A percentile compares a stretch with the other conserved stretches of the same genome.
phyloP scores from a whole-genome alignment of 2,329 filamentous ascomycete genomes.

The Amauroascus verrucosus region DNA sequence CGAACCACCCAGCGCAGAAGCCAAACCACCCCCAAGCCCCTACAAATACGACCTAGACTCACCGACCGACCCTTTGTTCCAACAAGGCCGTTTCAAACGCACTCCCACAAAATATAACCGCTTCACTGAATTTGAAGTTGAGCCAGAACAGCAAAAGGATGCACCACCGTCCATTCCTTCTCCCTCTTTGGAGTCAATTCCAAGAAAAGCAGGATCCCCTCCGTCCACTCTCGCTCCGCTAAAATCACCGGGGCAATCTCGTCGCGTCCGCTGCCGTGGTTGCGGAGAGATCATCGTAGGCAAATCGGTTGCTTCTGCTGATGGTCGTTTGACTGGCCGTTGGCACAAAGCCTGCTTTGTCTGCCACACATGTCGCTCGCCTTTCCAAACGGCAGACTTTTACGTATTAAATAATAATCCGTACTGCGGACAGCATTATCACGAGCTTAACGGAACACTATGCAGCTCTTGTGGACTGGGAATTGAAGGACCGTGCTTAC shows the following conservation, averaged over 20 bases:
- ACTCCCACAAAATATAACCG: slow-evolving; percentile 9
- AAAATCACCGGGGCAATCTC: slow-evolving; percentile 10
- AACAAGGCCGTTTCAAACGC: slow-evolving; percentile 29
- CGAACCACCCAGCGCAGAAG: slow-evolving; percentile 24
- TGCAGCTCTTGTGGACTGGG: slow-evolving; percentile 70
- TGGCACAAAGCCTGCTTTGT: slow-evolving; percentile 96
- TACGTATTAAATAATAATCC: slow-evolving; percentile 82
- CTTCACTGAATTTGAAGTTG: slow-evolving; percentile 17
- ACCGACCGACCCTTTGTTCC: slow-evolving; percentile 40
- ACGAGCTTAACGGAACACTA: slow-evolving; percentile 77
- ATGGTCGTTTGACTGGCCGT: slow-evolving; percentile 79
- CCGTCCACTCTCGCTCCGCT: neutral
- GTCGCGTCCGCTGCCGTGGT: slow-evolving; percentile 59
- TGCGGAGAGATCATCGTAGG: slow-evolving; percentile 70
- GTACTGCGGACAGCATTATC: slow-evolving; percentile 87
- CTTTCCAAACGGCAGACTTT: slow-evolving; percentile 80
- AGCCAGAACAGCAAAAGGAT: neutral
- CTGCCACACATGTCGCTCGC: slow-evolving; percentile 68
- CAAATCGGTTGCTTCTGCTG: slow-evolving; percentile 88
- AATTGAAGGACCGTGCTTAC: slow-evolving; percentile 88
- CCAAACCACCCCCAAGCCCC: slow-evolving; percentile 20
- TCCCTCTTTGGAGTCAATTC: slow-evolving; percentile 7
- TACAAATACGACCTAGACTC: slow-evolving; percentile 33
- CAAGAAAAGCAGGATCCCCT: neutral
- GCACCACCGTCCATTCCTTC: neutral